Evolutionary conservation across 2,329 filamentous ascomycete species (phyloP).

Genomic region (Phaeosphaeria sp.): DNA sequence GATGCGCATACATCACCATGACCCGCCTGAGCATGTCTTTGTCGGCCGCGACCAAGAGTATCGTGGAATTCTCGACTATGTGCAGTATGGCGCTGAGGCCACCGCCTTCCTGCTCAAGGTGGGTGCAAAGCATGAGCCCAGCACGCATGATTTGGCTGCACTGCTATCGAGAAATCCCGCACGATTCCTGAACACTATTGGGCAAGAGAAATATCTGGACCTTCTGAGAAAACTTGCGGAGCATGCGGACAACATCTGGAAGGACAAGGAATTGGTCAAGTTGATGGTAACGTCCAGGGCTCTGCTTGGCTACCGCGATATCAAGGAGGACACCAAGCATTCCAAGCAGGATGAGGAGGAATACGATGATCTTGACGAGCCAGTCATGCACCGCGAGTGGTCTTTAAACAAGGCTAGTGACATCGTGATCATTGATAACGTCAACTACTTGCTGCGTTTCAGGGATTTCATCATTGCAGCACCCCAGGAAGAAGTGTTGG

Average conservation of each 20-base stretch:
- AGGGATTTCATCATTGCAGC: conserved; percentile 83
- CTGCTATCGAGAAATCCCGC: conserved; percentile 86
- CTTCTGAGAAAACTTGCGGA: conserved; percentile 83
- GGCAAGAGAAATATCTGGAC: conserved; percentile 85
- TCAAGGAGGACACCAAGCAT: conserved; percentile 62
- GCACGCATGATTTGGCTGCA: conserved; percentile 80
- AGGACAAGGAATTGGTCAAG: conserved; percentile 77
- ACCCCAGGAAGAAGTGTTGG: conserved; percentile 86
- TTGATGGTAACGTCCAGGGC: conserved; percentile 79
- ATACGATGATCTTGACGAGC: conserved; percentile 54
- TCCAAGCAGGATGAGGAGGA: conserved; percentile 47
- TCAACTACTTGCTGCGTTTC: conserved; percentile 76
- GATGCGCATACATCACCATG: conserved; percentile 56
- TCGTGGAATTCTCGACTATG: conserved; percentile 93
- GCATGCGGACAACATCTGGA: conserved; percentile 71
- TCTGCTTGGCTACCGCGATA: conserved; percentile 81
- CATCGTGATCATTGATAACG: conserved; percentile 67
- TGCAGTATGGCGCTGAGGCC: conserved; percentile 87
- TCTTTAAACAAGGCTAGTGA: conserved; percentile 78
- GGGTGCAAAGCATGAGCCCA: conserved; percentile 90
- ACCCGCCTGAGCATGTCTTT: conserved; percentile 78
- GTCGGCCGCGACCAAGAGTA: conserved; percentile 77
- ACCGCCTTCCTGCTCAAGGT: conserved; percentile 89
- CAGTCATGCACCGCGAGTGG: conserved; percentile 69
- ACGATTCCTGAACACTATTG: conserved; percentile 78